Evolutionary conservation across 768 basidiomycete species (phyloP).

Genomic region (Tulasnella sp.): DNA sequence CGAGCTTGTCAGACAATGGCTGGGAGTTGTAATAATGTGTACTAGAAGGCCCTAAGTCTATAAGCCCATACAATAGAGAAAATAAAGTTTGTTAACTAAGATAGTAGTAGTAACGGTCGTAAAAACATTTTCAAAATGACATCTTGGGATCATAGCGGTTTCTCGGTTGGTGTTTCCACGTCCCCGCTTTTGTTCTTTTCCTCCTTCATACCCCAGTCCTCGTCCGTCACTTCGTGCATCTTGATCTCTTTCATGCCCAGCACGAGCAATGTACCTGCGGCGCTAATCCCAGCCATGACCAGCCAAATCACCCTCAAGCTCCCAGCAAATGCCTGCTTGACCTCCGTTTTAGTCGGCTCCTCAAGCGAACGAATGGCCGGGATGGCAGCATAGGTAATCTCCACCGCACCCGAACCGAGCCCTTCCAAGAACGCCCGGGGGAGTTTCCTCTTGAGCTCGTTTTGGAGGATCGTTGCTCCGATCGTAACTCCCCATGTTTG

Average conservation of each 20-base stretch:
- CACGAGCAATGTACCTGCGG: constrained; percentile 45
- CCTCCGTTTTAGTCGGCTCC: constrained; percentile 27
- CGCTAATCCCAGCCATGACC: constrained; percentile 49
- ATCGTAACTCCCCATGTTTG: constrained; percentile 46
- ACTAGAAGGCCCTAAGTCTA: too few species aligned
- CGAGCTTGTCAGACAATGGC: too few species aligned
- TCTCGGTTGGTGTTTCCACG: too few species aligned
- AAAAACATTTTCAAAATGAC: too few species aligned
- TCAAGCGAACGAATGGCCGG: constrained; percentile 31
- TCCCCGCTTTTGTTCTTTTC: constrained; percentile 29
- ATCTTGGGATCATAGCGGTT: too few species aligned
- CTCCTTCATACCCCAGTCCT: constrained; percentile 44
- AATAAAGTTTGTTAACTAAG: too few species aligned
- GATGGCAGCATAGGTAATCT: constrained; percentile 39
- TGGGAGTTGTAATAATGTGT: too few species aligned
- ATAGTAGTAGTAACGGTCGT: too few species aligned
- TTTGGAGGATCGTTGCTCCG: constrained; percentile 56
- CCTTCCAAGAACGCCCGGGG: constrained; percentile 46
- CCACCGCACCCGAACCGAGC: constrained; percentile 33
- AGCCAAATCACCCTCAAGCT: constrained; percentile 30
- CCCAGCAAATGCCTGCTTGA: constrained; percentile 35
- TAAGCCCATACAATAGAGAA: too few species aligned
- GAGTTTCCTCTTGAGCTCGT: constrained; percentile 50
- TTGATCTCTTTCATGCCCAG: constrained; percentile 46
- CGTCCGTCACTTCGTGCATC: constrained; percentile 44